Conservation (phyloP, 306 rosid genomes). For the Hylodesmum podocarpum region DNA sequence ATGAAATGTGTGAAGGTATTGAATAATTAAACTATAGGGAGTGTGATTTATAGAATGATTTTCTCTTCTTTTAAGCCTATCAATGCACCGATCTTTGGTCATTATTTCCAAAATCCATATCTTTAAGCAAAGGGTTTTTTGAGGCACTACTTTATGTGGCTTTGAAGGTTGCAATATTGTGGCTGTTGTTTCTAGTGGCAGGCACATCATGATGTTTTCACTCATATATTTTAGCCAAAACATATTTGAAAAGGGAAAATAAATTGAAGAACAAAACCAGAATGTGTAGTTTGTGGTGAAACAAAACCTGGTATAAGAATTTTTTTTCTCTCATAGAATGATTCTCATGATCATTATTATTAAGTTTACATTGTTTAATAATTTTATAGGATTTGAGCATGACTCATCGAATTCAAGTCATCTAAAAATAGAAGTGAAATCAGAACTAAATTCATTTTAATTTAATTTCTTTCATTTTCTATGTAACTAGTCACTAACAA, state of each 20-base stretch:
- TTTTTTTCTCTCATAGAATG: no score
- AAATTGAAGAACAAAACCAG: not conserved
- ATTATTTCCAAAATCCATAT: slow-evolving; percentile 49
- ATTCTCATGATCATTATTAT: no score
- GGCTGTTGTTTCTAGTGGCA: slow-evolving; percentile 85
- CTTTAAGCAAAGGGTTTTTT: slow-evolving; percentile 55
- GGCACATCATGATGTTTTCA: slow-evolving; percentile 90
- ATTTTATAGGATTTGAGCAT: no score
- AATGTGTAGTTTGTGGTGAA: not conserved
- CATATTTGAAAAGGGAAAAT: not conserved
- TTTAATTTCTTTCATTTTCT: no score
- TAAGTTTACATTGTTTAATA: no score
- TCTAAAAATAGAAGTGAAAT: no score
- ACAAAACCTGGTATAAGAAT: no score
- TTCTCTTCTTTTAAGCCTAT: slow-evolving; percentile 74
- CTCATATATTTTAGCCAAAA: slow-evolving; percentile 43
- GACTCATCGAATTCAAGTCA: no score
- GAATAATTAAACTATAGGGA: no score
- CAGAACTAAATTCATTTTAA: no score
- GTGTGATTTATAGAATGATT: slow-evolving; percentile 40
- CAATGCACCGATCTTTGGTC: slow-evolving; percentile 57
- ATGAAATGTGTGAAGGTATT: no score
- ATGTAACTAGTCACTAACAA: no score
- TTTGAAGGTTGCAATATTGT: slow-evolving; percentile 57
- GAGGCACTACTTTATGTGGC: slow-evolving; percentile 38